Percentiles rank a stretch among this genome's conserved stretches.
Conservation (phyloP, 768 basidiomycete species). For the Boletus reticulatus region DNA sequence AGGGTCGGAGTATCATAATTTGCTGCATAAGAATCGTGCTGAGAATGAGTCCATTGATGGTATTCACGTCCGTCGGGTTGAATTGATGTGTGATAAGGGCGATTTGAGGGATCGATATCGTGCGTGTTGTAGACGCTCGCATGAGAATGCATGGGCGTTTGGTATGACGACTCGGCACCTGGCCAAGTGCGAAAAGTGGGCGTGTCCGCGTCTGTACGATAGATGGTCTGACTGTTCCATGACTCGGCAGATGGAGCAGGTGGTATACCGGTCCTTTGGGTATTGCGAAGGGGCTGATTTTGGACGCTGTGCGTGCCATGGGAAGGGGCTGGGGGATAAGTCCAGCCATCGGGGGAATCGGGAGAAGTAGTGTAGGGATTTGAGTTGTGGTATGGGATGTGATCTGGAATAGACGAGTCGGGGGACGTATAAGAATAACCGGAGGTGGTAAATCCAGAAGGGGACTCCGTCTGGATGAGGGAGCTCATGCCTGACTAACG, state of each 20-base stretch:
- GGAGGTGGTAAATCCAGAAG: constrained; percentile 41
- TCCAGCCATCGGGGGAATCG: constrained; percentile 53
- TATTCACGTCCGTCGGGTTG: constrained; percentile 40
- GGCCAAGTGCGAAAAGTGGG: constrained; percentile 53
- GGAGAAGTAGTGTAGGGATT: constrained; percentile 42
- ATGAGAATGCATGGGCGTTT: constrained; percentile 28
- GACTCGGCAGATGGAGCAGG: constrained; percentile 13
- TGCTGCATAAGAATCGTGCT: constrained; percentile 24
- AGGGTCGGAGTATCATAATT: constrained; percentile 23
- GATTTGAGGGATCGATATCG: constrained; percentile 42
- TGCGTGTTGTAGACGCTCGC: constrained; percentile 24
- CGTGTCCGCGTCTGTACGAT: constrained; percentile 29
- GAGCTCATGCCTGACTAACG: constrained; percentile 35
- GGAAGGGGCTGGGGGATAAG: constrained; percentile 38
- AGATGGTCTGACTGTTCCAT: constrained; percentile 24
- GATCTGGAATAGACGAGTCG: constrained; percentile 38
- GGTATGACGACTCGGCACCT: constrained; percentile 38
- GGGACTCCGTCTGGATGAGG: constrained; percentile 35
- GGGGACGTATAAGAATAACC: constrained; percentile 46
- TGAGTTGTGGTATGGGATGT: constrained; percentile 40
- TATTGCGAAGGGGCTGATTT: constrained; percentile 46
- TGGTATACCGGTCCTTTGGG: constrained; percentile 24
- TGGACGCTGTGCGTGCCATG: constrained; percentile 42
- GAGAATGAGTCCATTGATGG: constrained; percentile 29
- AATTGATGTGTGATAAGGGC: constrained; percentile 29